phyloP scores from a whole-genome alignment of 148 eudicot genomes.

The Polygonum aviculare region DNA sequence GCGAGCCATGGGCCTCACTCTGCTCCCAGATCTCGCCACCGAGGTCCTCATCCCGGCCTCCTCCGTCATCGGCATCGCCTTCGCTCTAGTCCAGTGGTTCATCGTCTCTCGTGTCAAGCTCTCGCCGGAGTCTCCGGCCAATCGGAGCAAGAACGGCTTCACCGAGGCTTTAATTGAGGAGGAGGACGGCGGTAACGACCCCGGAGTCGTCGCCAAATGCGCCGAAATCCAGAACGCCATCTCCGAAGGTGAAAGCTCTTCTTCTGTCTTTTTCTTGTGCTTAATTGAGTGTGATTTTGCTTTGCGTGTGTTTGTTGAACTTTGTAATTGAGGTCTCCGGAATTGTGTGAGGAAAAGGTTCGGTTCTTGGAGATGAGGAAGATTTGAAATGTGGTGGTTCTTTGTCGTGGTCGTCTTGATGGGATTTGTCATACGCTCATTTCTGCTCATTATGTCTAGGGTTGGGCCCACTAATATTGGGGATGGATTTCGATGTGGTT shows the following conservation, averaged over 20 bases:
- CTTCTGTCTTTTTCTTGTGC: background rate
- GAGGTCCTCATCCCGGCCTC: slow-evolving; percentile 70
- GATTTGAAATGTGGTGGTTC: background rate
- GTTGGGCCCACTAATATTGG: slow-evolving; percentile 4
- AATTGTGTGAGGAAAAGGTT: background rate
- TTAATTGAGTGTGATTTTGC: background rate
- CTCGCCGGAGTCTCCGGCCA: slow-evolving; percentile 15
- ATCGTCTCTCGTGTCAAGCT: slow-evolving; percentile 61
- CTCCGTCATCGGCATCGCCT: slow-evolving; percentile 64
- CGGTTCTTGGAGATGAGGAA: background rate
- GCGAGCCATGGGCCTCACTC: slow-evolving; percentile 30
- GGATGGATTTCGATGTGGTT: slow-evolving; percentile 3
- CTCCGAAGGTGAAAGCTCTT: slow-evolving; percentile 55
- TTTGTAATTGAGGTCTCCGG: background rate
- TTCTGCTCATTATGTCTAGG: background rate
- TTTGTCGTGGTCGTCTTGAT: background rate
- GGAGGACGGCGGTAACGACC: slow-evolving; percentile 69
- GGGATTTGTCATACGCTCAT: slow-evolving; percentile 8
- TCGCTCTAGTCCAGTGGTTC: slow-evolving; percentile 70
- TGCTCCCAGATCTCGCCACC: slow-evolving; percentile 72
- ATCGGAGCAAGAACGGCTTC: slow-evolving; percentile 28
- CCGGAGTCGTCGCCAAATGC: slow-evolving; percentile 53
- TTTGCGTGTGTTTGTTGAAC: background rate
- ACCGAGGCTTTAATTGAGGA: slow-evolving; percentile 67
- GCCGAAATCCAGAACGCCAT: slow-evolving; percentile 87